Conservation (phyloP, 2,329 filamentous ascomycete species). For the Harringtonia lauricola region DNA sequence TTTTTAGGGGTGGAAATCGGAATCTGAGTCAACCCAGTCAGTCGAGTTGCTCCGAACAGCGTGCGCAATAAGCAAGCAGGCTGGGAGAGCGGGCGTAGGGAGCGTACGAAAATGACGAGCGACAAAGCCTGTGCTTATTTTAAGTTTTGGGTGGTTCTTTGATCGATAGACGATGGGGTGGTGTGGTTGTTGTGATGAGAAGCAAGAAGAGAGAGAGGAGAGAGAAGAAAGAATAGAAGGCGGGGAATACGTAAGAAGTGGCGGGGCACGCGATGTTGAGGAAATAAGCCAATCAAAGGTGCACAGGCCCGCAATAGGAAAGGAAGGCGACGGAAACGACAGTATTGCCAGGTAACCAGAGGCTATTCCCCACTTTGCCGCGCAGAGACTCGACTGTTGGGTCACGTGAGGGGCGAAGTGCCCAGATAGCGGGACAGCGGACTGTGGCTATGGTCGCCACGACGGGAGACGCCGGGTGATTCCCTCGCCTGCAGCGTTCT, state of each 20-base stretch:
- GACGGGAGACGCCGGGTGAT: no score
- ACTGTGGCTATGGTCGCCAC: no score
- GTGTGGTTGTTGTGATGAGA: conserved; percentile 1
- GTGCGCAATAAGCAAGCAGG: no score
- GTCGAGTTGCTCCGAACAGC: neutral
- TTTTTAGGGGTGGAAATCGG: conserved; percentile 5
- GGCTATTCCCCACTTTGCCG: neutral
- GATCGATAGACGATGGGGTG: conserved; percentile 4
- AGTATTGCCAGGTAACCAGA: neutral
- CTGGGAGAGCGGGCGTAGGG: no score
- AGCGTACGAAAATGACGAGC: no score
- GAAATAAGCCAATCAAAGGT: conserved; percentile 4
- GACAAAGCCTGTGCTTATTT: no score
- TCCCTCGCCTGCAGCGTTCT: no score
- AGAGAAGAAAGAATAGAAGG: conserved; percentile 6
- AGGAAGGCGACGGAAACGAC: neutral
- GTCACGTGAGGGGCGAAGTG: no score
- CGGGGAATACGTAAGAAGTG: conserved; percentile 9
- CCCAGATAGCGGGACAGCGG: no score
- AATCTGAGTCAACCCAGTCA: neutral
- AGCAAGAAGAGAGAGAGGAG: conserved; percentile 1
- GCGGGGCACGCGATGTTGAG: conserved; percentile 11
- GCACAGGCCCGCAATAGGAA: conserved; percentile 2
- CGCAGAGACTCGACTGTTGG: no score
- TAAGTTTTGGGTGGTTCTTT: no score